Percentiles rank a stretch among this genome's conserved stretches.
phyloP scores from a whole-genome alignment of 257 asterid species.

The Marsdenia floribunda region DNA sequence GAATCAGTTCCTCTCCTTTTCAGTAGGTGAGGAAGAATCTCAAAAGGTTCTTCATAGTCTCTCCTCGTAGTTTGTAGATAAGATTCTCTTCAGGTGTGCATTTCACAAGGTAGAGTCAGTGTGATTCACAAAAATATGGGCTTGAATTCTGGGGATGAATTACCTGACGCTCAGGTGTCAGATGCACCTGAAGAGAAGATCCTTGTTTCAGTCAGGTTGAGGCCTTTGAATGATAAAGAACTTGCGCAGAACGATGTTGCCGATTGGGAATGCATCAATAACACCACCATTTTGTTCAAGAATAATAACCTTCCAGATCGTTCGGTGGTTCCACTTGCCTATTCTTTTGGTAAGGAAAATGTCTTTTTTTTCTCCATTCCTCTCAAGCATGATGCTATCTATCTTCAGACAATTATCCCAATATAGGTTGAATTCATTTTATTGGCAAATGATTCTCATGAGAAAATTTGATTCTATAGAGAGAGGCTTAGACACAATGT shows the following conservation, averaged over 20 bases:
- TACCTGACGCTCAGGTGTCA: constrained; percentile 30
- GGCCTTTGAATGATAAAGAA: constrained; percentile 82
- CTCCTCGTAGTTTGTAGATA: constrained; percentile 17
- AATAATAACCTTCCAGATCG: constrained; percentile 55
- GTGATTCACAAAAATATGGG: constrained; percentile 37
- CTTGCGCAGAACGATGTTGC: constrained; percentile 42
- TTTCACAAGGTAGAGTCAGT: constrained; percentile 14
- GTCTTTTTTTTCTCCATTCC: not conserved
- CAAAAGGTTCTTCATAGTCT: constrained; percentile 16
- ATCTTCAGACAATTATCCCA: not conserved
- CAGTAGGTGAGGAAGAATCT: constrained; percentile 24
- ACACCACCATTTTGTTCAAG: constrained; percentile 64
- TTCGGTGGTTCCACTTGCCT: constrained; percentile 55
- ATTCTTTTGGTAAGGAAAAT: constrained; percentile 54
- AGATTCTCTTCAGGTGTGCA: constrained; percentile 46
- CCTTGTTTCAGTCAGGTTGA: constrained; percentile 67
- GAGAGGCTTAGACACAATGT: not conserved
- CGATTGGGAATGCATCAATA: constrained; percentile 86
- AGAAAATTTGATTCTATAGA: not conserved
- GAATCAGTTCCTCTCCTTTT: constrained; percentile 52
- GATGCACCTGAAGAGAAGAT: constrained; percentile 77
- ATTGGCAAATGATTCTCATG: not conserved
- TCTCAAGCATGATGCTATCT: not conserved
- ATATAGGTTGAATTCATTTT: not conserved
- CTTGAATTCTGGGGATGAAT: constrained; percentile 42